Percentiles rank a stretch among this genome's conserved stretches.
Evolutionary conservation across 2,329 filamentous ascomycete species (phyloP).

Genomic region (Fusarium sp.): DNA sequence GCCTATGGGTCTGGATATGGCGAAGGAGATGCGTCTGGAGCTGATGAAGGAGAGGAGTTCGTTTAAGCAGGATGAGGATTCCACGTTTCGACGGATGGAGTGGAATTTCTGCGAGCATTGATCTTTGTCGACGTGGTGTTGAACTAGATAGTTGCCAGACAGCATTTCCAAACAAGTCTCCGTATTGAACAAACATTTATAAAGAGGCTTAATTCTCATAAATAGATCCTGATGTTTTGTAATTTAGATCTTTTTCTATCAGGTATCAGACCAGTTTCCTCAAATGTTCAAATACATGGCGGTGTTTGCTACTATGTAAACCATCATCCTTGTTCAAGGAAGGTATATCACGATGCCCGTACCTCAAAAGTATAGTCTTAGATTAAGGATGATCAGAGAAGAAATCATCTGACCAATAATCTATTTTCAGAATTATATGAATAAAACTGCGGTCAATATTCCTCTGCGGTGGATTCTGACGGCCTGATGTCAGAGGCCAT

Average conservation of each 20-base stretch:
- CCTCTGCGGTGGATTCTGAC: not conserved
- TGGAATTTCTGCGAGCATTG: conserved; percentile 8
- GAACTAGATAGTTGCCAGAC: too few relatives aligned
- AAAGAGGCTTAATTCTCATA: too few relatives aligned
- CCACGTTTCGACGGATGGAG: not conserved
- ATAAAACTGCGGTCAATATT: not conserved
- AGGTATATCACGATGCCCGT: too few relatives aligned
- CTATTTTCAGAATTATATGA: not conserved
- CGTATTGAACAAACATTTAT: too few relatives aligned
- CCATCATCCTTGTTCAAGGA: too few relatives aligned
- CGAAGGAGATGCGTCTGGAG: not conserved
- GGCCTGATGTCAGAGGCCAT: conserved; percentile 4
- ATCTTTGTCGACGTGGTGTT: not conserved
- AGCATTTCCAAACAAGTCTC: too few relatives aligned
- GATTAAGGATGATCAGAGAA: not conserved
- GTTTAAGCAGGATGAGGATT: not conserved
- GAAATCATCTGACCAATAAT: not conserved
- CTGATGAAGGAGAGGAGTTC: not conserved
- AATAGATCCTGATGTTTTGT: too few relatives aligned
- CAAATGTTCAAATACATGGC: too few relatives aligned
- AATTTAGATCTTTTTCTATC: too few relatives aligned
- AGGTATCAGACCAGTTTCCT: too few relatives aligned
- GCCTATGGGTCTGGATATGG: not conserved
- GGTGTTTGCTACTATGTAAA: too few relatives aligned
- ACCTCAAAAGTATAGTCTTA: too few relatives aligned